Evolutionary conservation across 2,329 filamentous ascomycete species (phyloP).

Genomic region (Chrysosporium queenslandicum): DNA sequence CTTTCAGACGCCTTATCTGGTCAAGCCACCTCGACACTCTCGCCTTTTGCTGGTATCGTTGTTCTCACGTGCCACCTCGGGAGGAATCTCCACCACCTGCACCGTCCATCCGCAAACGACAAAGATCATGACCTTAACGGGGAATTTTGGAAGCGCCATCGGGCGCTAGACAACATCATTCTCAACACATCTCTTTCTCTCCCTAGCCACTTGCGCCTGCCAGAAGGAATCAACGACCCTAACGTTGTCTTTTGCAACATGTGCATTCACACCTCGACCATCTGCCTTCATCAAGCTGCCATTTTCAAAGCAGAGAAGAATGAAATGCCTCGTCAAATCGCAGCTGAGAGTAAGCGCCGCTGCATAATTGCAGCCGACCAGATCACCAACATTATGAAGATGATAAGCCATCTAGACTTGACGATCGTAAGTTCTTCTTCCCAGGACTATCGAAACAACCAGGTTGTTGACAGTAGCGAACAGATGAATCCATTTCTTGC

Average conservation of each 20-base stretch:
- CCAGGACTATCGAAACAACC: neutral
- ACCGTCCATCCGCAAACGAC: conserved; percentile 72
- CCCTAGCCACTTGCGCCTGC: conserved; percentile 70
- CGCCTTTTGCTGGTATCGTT: conserved; percentile 68
- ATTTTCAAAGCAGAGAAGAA: conserved; percentile 96
- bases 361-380: conserved; percentile 91
- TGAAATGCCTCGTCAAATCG: conserved; percentile 62
- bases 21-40: conserved; percentile 62
- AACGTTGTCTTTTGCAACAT: conserved; percentile 93
- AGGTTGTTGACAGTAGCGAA: neutral
- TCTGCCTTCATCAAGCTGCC: conserved; percentile 94
- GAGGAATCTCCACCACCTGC: conserved; percentile 79
- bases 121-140: conserved; percentile 81
- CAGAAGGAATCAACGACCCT: conserved; percentile 61
- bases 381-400: conserved; percentile 89
- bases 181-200: conserved; percentile 76
- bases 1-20: conserved; percentile 49
- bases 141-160: conserved; percentile 90
- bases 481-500: conserved; percentile 94
- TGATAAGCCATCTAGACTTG: conserved; percentile 83
- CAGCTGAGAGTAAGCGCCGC: conserved; percentile 80
- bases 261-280: conserved; percentile 91
- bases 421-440: conserved; percentile 54
- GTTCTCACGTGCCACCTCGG: conserved; percentile 86
- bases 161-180: conserved; percentile 78